Evolutionary conservation across 2,329 filamentous ascomycete genomes (phyloP).

Genomic region (Colletotrichum lindemuthianum): DNA sequence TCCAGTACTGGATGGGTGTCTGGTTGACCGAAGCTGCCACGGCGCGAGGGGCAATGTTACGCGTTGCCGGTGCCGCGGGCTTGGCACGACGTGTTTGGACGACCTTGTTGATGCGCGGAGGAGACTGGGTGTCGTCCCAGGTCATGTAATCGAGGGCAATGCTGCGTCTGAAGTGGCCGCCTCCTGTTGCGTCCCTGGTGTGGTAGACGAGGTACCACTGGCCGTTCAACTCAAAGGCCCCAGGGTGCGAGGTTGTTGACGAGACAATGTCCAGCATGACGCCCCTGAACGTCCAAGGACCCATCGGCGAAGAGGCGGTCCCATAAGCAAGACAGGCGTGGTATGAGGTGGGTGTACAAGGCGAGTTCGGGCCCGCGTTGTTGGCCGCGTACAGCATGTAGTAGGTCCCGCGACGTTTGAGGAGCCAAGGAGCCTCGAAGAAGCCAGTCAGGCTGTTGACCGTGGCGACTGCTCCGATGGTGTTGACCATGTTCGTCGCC

Average conservation of each 20-base stretch:
- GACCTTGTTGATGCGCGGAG: constrained; percentile 43
- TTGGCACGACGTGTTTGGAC: constrained; percentile 42
- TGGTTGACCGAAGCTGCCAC: constrained; percentile 38
- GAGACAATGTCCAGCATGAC: constrained; percentile 49
- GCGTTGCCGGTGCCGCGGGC: constrained; percentile 39
- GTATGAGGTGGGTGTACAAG: constrained; percentile 50
- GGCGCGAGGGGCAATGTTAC: constrained; percentile 46
- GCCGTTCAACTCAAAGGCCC: constrained; percentile 43
- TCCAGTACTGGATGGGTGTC: constrained; percentile 51
- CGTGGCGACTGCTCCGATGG: constrained; percentile 38
- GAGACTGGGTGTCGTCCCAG: constrained; percentile 42
- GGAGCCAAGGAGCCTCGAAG: constrained; percentile 52
- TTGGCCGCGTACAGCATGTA: constrained; percentile 53
- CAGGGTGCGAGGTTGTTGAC: constrained; percentile 49
- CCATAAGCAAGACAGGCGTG: constrained; percentile 51
- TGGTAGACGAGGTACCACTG: constrained; percentile 48
- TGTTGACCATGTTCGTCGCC: constrained; percentile 48
- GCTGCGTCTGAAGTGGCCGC: constrained; percentile 49
- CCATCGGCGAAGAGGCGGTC: constrained; percentile 45
- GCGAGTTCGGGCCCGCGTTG: constrained; percentile 47
- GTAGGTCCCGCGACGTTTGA: constrained; percentile 46
- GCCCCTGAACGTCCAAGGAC: constrained; percentile 48
- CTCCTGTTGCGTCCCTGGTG: constrained; percentile 46
- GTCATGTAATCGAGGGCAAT: constrained; percentile 29
- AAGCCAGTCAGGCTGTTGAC: constrained; percentile 45